Evolutionary conservation across 306 rosid genomes (phyloP).

Genomic region (Cucurbita maxima): DNA sequence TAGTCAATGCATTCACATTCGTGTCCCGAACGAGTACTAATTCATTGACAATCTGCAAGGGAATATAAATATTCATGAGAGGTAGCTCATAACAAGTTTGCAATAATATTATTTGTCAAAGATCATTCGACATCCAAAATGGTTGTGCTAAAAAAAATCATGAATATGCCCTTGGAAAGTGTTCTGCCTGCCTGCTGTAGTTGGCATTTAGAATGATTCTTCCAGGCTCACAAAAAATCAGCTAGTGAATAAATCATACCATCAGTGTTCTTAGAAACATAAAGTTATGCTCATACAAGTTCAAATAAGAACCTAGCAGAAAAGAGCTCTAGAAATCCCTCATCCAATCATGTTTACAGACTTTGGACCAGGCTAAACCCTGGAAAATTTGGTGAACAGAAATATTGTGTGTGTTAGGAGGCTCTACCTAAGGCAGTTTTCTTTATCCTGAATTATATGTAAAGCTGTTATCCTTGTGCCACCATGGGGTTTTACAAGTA

Average conservation of each 20-base stretch:
- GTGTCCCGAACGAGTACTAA: slow-evolving; percentile 40
- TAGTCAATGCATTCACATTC: slow-evolving; percentile 59
- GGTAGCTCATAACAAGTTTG: neutral
- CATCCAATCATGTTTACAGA: neutral
- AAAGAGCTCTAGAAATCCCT: neutral
- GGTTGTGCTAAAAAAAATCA: neutral
- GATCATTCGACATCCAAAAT: neutral
- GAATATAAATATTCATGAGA: neutral
- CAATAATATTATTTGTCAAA: neutral
- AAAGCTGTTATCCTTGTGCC: neutral
- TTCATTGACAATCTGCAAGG: slow-evolving; percentile 74
- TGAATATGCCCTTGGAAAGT: too few species aligned
- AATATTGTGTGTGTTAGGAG: neutral
- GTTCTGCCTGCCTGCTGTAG: neutral
- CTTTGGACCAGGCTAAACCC: neutral
- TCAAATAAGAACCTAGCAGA: neutral
- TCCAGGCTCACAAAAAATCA: neutral
- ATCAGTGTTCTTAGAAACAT: neutral
- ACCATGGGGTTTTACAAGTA: neutral
- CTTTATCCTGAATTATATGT: neutral
- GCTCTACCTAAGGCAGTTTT: neutral
- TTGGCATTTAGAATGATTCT: neutral
- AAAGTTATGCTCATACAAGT: neutral
- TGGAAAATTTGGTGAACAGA: neutral
- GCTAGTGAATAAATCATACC: too few species aligned